phyloP scores from a whole-genome alignment of 768 basidiomycete genomes.

The Mycena leptocephala region DNA sequence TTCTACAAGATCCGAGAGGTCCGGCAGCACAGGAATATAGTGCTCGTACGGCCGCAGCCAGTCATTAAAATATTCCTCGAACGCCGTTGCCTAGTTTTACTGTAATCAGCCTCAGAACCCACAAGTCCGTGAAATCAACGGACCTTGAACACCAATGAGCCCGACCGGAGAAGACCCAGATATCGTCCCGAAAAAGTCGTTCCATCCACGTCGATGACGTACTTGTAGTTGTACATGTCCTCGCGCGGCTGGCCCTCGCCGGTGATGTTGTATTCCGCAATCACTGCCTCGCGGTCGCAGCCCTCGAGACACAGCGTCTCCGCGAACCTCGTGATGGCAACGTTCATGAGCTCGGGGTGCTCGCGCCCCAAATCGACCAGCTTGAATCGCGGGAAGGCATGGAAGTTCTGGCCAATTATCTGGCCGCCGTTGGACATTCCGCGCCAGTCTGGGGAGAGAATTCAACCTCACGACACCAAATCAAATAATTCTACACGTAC shows the following conservation, averaged over 20 bases:
- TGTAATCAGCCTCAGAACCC: no score
- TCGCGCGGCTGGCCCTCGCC: neutral
- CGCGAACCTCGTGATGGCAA: neutral
- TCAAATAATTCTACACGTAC: neutral
- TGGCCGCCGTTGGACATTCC: slow-evolving; percentile 21
- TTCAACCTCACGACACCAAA: no score
- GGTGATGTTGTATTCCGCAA: slow-evolving; percentile 10
- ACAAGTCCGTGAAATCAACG: neutral
- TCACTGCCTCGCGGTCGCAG: slow-evolving; percentile 1
- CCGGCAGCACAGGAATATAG: slow-evolving; percentile 7
- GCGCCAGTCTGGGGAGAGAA: slow-evolving; percentile 25
- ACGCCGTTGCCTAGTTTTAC: neutral
- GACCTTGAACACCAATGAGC: slow-evolving; percentile 30
- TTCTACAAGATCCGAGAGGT: slow-evolving; percentile 6
- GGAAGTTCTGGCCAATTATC: slow-evolving; percentile 20
- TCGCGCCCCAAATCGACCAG: neutral
- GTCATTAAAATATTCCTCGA: slow-evolving; percentile 17
- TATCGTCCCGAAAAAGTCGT: slow-evolving; percentile 14
- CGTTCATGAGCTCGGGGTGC: slow-evolving; percentile 11
- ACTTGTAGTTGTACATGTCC: slow-evolving; percentile 14
- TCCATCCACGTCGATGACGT: slow-evolving; percentile 3
- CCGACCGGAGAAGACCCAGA: slow-evolving; percentile 7
- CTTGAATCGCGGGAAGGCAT: slow-evolving; percentile 15
- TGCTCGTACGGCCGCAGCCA: slow-evolving; percentile 19
- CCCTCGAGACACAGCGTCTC: neutral